These are phyloP conservation scores for Oropetium thomaeum DNA, from an alignment of 176 grass and related monocot species.

Conservation along the genomic window DNA sequence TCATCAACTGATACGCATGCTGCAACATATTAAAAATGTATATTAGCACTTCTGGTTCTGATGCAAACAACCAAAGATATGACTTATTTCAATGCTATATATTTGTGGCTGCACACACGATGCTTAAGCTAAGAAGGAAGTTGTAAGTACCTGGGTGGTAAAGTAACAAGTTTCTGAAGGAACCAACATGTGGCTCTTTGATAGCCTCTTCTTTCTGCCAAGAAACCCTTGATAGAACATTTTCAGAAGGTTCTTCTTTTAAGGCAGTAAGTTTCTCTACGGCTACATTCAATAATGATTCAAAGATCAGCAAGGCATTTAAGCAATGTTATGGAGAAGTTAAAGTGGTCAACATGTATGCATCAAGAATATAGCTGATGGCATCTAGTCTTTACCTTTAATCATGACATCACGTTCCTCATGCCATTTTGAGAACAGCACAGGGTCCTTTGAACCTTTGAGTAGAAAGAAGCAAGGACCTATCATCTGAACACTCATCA, in stretches of 20 bases:
- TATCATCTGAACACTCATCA: slow-evolving; percentile 62
- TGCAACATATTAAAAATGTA: slow-evolving; percentile 38
- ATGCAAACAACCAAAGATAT: slow-evolving; percentile 12
- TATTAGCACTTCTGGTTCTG: background rate
- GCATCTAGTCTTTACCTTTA: slow-evolving; percentile 45
- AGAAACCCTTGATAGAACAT: slow-evolving; percentile 34
- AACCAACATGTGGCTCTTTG: slow-evolving; percentile 59
- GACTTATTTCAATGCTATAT: background rate
- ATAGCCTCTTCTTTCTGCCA: slow-evolving; percentile 47
- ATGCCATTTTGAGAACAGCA: slow-evolving; percentile 36
- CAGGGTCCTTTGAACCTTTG: slow-evolving; percentile 51
- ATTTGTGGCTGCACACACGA: slow-evolving; percentile 12
- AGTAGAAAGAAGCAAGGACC: slow-evolving; percentile 68
- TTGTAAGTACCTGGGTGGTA: slow-evolving; percentile 53
- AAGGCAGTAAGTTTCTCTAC: slow-evolving; percentile 28
- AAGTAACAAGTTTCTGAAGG: slow-evolving; percentile 65
- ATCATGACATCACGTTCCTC: slow-evolving; percentile 42
- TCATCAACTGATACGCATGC: slow-evolving; percentile 76
- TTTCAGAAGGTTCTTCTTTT: slow-evolving; percentile 28
- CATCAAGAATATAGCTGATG: background rate
- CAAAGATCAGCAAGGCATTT: background rate
- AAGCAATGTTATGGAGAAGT: slow-evolving; percentile 4
- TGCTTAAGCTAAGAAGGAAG: slow-evolving; percentile 20
- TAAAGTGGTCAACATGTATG: background rate
- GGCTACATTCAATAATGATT: slow-evolving; percentile 44